Evolutionary conservation across 768 basidiomycete genomes (phyloP).

Genomic region (Psilocybe azurescens): DNA sequence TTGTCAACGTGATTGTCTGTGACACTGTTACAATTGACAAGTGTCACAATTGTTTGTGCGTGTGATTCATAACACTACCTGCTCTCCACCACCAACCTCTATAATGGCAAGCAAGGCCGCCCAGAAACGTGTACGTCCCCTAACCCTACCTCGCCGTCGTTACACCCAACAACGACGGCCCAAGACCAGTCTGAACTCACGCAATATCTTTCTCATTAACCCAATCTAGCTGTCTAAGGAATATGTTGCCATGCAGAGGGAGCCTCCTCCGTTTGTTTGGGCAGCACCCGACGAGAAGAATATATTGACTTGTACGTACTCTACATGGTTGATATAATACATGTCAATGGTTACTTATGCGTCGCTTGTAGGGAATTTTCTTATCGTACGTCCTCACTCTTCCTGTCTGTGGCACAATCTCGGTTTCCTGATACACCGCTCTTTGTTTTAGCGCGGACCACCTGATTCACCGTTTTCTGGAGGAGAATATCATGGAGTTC

Average conservation of each 20-base stretch:
- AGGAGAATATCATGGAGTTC: conserved; percentile 93
- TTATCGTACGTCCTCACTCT: conserved; percentile 63
- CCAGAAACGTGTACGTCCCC: conserved; percentile 71
- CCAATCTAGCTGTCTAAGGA: conserved; percentile 77
- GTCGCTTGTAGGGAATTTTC: conserved; percentile 81
- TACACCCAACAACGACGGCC: conserved; percentile 5
- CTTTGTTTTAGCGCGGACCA: conserved; percentile 76
- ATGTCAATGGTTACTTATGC: conserved; percentile 9
- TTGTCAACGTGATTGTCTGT: conserved; percentile 1
- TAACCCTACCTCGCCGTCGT: conserved; percentile 4
- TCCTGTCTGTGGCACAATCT: conserved; percentile 4
- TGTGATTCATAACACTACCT: conserved; percentile 26
- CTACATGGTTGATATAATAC: not conserved
- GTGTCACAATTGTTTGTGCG: conserved; percentile 24
- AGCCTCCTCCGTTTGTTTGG: conserved; percentile 96
- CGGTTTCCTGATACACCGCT: conserved; percentile 18
- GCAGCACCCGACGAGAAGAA: conserved; percentile 98
- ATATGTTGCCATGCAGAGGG: conserved; percentile 89
- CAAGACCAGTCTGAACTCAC: conserved; percentile 2
- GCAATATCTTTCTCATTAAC: conserved; percentile 10
- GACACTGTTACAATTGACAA: conserved; percentile 1
- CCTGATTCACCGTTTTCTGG: conserved; percentile 90
- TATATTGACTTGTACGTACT: conserved; percentile 85
- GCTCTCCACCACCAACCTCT: conserved; percentile 29
- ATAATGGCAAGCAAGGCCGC: conserved; percentile 87